A percentile compares a stretch with the other conserved stretches of the same genome.
Evolutionary conservation across 2,329 filamentous ascomycete species (phyloP).

Genomic region (Endoconidiophora polonica): DNA sequence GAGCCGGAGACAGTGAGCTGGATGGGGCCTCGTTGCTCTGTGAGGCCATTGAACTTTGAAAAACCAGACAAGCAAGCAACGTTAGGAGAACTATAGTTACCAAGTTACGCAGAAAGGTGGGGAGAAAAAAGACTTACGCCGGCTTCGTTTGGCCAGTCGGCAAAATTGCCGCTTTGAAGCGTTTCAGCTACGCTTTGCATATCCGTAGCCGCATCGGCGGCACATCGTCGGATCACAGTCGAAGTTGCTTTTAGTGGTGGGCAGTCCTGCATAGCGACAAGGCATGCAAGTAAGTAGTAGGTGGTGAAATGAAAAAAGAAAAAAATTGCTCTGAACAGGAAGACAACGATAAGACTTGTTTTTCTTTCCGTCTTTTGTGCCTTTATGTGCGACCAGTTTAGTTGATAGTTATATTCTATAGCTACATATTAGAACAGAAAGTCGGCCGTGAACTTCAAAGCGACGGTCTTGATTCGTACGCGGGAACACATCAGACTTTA

Average conservation of each 20-base stretch:
- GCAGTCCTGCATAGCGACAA: neutral
- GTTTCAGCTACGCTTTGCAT: neutral
- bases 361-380: too few relatives aligned
- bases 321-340: too few relatives aligned
- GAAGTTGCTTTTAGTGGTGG: too few relatives aligned
- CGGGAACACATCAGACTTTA: too few relatives aligned
- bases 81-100: neutral
- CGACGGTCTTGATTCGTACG: too few relatives aligned
- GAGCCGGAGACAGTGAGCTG: conserved; percentile 44
- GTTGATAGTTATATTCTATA: too few relatives aligned
- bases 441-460: too few relatives aligned
- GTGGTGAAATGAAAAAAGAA: neutral
- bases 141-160: conserved; percentile 31
- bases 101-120: neutral
- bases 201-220: neutral
- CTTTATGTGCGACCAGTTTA: too few relatives aligned
- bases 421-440: too few relatives aligned
- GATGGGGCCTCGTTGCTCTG: conserved; percentile 48
- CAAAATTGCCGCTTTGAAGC: conserved; percentile 17
- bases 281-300: neutral
- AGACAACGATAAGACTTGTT: too few relatives aligned
- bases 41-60: conserved; percentile 47
- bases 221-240: neutral
- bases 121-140: conserved; percentile 21
- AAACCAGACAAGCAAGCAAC: neutral